Evolutionary conservation across 495 filamentous ascomycete species (phyloP), one percentile per base, ranked within the genome.

Genomic region (Neurospora sp.): DNA sequence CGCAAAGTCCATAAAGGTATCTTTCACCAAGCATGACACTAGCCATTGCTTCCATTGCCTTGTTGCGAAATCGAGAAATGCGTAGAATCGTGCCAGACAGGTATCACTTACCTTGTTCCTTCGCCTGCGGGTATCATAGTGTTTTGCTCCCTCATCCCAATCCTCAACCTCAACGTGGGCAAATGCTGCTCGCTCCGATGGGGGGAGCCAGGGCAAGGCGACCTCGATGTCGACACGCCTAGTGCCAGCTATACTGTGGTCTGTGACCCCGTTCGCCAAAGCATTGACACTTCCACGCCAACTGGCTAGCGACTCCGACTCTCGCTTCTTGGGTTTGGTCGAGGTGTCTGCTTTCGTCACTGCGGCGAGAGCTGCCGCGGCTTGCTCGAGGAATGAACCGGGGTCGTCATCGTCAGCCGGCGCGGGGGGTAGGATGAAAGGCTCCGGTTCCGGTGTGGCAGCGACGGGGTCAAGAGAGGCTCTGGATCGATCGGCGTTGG

Each of bases 171-270:
- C 54, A 11, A 79, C 38, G 7, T 75, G 41, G 39, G 48, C 42
- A 41, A 75, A 81, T 12, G 35, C 59, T 0, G 72, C 75, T 70
- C 75, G 73, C 39, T 71, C 20, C 18, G 23, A 40, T 23, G 69
- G 71, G 2, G 77, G 4, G 9, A 81, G 12, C 76, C 75, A 77
- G 1, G 70, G 76, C 18, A 81, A 39, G n/a, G 70, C 37, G 14
- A 81, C 77, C 39, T 80, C 77, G 27, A 81, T 78, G 42, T 70
- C 70, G 38, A 78, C 76, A 11, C 54, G 10, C 8, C 27, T 73
- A 48, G 37, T 48, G 37, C 16, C 12, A 6, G 70, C 18, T 1
- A 59, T 4, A 10, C 40, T 35, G 23, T 72, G 4, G 71, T 37
- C 38, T 37, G 42, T 69, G 5, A 16, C 44, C 16, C n/a, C 23